Percentiles rank a stretch among this genome's conserved stretches.
These are phyloP conservation scores for Phialophora expanda DNA, from an alignment of 2,329 filamentous ascomycete species.

Conservation along the genomic window DNA sequence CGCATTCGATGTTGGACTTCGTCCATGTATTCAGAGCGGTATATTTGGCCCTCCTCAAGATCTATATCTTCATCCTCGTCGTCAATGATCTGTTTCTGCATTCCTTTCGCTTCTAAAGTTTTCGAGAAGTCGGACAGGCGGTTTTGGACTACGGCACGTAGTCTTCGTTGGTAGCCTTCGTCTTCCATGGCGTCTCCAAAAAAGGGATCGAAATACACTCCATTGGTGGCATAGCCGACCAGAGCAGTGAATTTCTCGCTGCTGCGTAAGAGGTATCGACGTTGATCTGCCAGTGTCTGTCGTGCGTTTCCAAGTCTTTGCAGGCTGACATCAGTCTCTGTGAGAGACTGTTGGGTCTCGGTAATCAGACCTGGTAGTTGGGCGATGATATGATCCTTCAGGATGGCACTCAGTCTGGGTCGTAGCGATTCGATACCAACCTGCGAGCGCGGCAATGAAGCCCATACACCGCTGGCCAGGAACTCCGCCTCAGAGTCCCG, in stretches of 20 bases:
- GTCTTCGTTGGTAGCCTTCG: constrained; percentile 41
- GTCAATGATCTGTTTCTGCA: constrained; percentile 28
- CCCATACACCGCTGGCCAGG: constrained; percentile 37
- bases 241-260: constrained; percentile 38
- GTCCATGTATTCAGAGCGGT: constrained; percentile 48
- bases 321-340: constrained; percentile 19
- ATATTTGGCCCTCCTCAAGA: constrained; percentile 28
- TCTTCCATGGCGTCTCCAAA: constrained; percentile 41
- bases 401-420: constrained; percentile 37
- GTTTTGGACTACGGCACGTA: constrained; percentile 45
- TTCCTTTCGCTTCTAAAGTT: constrained; percentile 27
- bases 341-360: constrained; percentile 42
- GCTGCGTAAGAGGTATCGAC: constrained; percentile 33
- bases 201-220: constrained; percentile 45
- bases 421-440: constrained; percentile 37
- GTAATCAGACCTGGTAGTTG: constrained; percentile 38
- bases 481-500: constrained; percentile 35
- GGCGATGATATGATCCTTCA: constrained; percentile 37
- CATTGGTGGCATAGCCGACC: constrained; percentile 41
- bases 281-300: constrained; percentile 30
- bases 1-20: constrained; percentile 50
- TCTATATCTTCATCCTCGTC: constrained; percentile 26
- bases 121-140: constrained; percentile 36
- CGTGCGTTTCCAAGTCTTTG: constrained; percentile 25
- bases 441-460: constrained; percentile 23